Percentiles rank a stretch among this genome's conserved stretches.
phyloP scores from a whole-genome alignment of 1,284 basidiomycete species.

The Exobasidium rhododendri region DNA sequence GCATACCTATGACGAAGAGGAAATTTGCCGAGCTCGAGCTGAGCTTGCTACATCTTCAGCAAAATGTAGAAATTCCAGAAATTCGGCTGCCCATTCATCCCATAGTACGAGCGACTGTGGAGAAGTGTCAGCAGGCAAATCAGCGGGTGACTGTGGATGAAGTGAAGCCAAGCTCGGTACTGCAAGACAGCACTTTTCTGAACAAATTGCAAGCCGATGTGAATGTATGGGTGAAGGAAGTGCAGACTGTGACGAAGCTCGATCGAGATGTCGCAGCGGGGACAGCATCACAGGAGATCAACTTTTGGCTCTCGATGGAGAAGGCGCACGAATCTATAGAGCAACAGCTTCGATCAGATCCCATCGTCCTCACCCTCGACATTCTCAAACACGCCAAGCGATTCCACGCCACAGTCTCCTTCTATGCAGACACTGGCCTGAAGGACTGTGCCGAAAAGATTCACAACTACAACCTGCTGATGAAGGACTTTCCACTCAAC shows the following conservation, averaged over 20 bases:
- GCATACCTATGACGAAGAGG: constrained; percentile 97
- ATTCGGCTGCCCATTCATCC: constrained; percentile 90
- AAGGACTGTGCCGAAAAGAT: constrained; percentile 62
- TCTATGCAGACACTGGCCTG: constrained; percentile 93
- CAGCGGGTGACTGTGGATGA: constrained; percentile 71
- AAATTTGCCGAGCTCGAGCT: constrained; percentile 97
- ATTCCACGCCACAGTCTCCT: constrained; percentile 94
- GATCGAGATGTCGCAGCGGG: constrained; percentile 85
- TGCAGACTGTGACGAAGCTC: constrained; percentile 92
- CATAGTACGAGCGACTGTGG: constrained; percentile 77
- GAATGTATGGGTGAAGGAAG: constrained; percentile 97
- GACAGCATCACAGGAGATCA: constrained; percentile 96
- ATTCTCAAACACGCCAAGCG: constrained; percentile 92
- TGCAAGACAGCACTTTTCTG: constrained; percentile 85
- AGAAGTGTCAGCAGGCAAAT: constrained; percentile 59
- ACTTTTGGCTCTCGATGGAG: constrained; percentile 96
- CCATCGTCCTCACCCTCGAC: constrained; percentile 87
- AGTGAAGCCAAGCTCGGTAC: constrained; percentile 66
- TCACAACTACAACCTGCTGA: constrained; percentile 78
- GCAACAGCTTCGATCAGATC: constrained; percentile 81
- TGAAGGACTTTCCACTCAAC: constrained; percentile 98
- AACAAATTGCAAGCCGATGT: constrained; percentile 91
- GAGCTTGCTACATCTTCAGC: constrained; percentile 91
- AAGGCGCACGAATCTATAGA: constrained; percentile 90
- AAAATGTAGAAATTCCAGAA: constrained; percentile 98